Percentiles rank a stretch among this genome's conserved stretches.
These are phyloP conservation scores for Cochlearia excelsa DNA, from an alignment of 345 rosid genomes.

Conservation along the genomic window DNA sequence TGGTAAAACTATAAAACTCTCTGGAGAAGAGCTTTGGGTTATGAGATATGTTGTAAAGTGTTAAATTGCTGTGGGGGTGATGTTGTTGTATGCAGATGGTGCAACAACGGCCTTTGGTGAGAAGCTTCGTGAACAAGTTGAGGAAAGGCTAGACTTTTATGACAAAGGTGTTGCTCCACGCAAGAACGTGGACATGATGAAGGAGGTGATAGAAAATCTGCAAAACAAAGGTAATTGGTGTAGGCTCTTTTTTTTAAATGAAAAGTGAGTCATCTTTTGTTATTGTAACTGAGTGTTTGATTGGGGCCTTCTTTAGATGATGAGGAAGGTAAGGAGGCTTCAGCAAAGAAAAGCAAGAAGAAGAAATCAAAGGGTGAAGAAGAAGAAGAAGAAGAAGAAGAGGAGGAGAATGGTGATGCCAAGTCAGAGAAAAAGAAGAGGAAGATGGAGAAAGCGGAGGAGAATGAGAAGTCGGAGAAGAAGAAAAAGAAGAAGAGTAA, in stretches of 20 bases:
- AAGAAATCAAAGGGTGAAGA: slow-evolving; percentile 30
- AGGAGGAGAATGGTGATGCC: slow-evolving; percentile 9
- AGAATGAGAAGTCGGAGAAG: slow-evolving; percentile 32
- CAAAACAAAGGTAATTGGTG: slow-evolving; percentile 51
- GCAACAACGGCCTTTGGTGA: slow-evolving; percentile 71
- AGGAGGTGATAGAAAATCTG: slow-evolving; percentile 60
- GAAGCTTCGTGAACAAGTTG: slow-evolving; percentile 94
- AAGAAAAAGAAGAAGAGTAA: slow-evolving; percentile 36
- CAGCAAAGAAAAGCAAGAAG: slow-evolving; percentile 39
- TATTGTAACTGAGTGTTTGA: slow-evolving; percentile 2
- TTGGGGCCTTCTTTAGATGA: slow-evolving; percentile 10
- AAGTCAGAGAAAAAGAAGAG: slow-evolving; percentile 37
- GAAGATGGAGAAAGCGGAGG: slow-evolving; percentile 28
- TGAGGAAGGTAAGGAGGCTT: slow-evolving; percentile 25
- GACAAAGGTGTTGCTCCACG: slow-evolving; percentile 95
- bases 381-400: slow-evolving; percentile 3
- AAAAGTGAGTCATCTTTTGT: neutral
- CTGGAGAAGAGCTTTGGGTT: neutral
- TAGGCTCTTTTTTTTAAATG: neutral
- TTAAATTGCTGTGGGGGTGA: neutral
- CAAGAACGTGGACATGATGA: slow-evolving; percentile 95
- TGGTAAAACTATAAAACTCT: slow-evolving; percentile 41
- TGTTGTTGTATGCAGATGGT: slow-evolving; percentile 43
- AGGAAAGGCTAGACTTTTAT: slow-evolving; percentile 38
- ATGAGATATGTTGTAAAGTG: neutral